Evolutionary conservation across 2,329 filamentous ascomycete species (phyloP).

Genomic region (Xylaria sp.): DNA sequence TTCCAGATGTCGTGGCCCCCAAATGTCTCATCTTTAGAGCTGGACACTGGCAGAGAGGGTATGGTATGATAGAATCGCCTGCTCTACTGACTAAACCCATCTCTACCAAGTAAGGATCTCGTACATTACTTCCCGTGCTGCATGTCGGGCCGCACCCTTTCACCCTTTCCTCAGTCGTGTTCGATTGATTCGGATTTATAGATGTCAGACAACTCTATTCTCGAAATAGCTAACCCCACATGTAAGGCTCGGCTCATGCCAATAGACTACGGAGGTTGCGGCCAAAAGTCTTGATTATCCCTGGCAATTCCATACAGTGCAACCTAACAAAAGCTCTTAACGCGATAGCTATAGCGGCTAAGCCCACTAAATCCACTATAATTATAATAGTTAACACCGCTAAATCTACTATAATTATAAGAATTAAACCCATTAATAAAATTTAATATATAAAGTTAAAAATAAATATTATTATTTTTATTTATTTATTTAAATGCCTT

Average conservation of each 20-base stretch:
- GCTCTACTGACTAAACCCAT: slow-evolving; percentile 2
- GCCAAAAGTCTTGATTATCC: too few relatives aligned
- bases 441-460: too few relatives aligned
- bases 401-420: too few relatives aligned
- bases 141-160: slow-evolving; percentile 30
- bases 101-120: slow-evolving; percentile 13
- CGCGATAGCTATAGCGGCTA: too few relatives aligned
- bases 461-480: too few relatives aligned
- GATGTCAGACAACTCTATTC: slow-evolving; percentile 6
- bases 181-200: slow-evolving; percentile 22
- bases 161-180: slow-evolving; percentile 6
- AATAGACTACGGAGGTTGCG: too few relatives aligned
- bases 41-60: background rate
- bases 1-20: background rate
- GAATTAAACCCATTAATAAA: too few relatives aligned
- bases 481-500: too few relatives aligned
- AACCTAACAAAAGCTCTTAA: too few relatives aligned
- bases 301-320: too few relatives aligned
- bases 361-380: too few relatives aligned
- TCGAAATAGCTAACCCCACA: slow-evolving; percentile 3
- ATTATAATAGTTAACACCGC: too few relatives aligned
- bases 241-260: background rate
- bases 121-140: slow-evolving; percentile 27
- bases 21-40: background rate
- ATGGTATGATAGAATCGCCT: background rate